phyloP scores from a whole-genome alignment of 169 alveolate species.

The Plasmodium yoelii region DNA sequence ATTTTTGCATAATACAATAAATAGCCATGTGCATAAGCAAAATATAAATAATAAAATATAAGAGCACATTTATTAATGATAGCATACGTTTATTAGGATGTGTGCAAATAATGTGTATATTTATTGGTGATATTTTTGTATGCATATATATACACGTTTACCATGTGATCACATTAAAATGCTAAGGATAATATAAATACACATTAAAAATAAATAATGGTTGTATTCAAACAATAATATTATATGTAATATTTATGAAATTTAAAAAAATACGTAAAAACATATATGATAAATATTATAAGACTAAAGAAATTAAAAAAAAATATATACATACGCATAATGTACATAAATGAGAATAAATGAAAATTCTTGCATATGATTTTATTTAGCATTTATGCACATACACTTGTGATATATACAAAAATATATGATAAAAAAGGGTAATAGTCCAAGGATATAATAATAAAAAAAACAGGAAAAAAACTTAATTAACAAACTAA shows the following conservation, averaged over 20 bases:
- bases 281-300: background rate
- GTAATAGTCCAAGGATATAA: background rate
- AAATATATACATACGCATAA: conserved; percentile 1
- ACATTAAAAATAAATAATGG: conserved; percentile 36
- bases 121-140: no score
- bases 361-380: background rate
- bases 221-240: conserved; percentile 30
- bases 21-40: conserved; percentile 9
- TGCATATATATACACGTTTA: background rate
- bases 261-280: conserved; percentile 57
- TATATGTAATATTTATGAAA: conserved; percentile 24
- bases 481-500: background rate
- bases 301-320: conserved; percentile 7
- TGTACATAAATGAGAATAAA: conserved; percentile 10
- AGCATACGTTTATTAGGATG: conserved; percentile 1
- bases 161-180: conserved; percentile 11
- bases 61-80: conserved; percentile 40
- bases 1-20: conserved; percentile 21
- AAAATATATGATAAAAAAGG: no score
- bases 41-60: conserved; percentile 35
- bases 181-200: background rate
- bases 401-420: no score
- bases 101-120: background rate
- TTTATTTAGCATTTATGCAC: no score
- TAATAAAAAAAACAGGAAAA: background rate